phyloP scores from a whole-genome alignment of 129 eudicot species.

The Flaveria trinervia region DNA sequence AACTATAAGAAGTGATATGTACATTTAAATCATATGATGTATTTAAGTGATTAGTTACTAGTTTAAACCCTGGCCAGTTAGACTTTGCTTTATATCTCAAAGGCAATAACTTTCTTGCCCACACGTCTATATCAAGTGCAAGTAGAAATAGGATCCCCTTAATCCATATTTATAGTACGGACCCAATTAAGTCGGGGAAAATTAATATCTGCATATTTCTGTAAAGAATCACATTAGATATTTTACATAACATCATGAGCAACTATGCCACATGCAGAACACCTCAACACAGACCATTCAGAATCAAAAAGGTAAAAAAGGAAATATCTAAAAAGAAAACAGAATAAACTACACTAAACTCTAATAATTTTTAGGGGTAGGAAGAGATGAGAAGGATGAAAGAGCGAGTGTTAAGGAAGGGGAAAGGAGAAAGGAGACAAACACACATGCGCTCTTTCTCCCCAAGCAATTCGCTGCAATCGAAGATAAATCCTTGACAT shows the following conservation, averaged over 20 bases:
- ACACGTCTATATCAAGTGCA: neutral
- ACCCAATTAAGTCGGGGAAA: neutral
- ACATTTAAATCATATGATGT: constrained; percentile 7
- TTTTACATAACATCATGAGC: constrained; percentile 24
- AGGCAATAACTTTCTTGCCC: constrained; percentile 3
- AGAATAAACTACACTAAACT: constrained; percentile 45
- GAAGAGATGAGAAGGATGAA: constrained; percentile 70
- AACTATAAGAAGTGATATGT: neutral
- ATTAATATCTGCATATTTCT: neutral
- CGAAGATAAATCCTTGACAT: constrained; percentile 88
- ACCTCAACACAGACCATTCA: constrained; percentile 9
- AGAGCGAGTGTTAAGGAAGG: constrained; percentile 86
- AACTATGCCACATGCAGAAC: constrained; percentile 31
- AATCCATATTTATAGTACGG: neutral
- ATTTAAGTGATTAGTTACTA: constrained; percentile 6
- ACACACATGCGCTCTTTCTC: constrained; percentile 99
- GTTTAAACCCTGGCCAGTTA: neutral
- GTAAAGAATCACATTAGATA: constrained; percentile 23
- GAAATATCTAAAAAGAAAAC: constrained; percentile 16
- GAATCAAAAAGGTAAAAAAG: constrained; percentile 1
- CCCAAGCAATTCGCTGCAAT: constrained; percentile 98
- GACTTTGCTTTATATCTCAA: too few relatives aligned
- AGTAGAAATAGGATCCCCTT: neutral
- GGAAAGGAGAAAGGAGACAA: constrained; percentile 94
- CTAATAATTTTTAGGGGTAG: constrained; percentile 49